Base-by-base conservation (phyloP, 176 grass and related monocot genomes). In the Carex cristatella region DNA sequence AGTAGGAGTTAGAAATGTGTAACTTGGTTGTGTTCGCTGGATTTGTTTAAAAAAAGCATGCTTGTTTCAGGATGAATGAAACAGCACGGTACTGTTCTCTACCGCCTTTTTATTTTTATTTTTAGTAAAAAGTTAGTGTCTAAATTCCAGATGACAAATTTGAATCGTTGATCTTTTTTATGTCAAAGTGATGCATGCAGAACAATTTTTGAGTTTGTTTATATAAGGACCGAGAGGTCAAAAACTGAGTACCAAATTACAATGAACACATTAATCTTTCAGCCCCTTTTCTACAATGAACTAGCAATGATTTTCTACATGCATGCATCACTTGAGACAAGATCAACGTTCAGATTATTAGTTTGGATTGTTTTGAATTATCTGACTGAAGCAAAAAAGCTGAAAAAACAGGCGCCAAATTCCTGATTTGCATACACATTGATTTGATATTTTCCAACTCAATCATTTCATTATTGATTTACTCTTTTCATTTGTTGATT, bases 401-500 rank as follows among this genome's bases (percentile, higher is more conserved):
- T 0, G 16, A 71, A 38, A 46, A 46, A 6, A 27, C n/a, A 62
- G 60, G 18, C 8, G 5, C 69, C 7, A 42, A 63, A 44, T 12
- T 71, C 62, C 27, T 69, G 33, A 59, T 23, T 65, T 46, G 37
- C 10, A 38, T 51, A 64, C 12, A 83, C 37, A 31, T 83, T 66
- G 4, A 38, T 83, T 63, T 32, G 10, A 6, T 66, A 6, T 9
- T 74, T 73, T 72, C 27, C 9, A 74, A 51, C 28, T 78, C 7
- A 1, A 8, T 14, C 49, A 55, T 15, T 78, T 78, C 11, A 57
- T 14, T 15, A 75, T 59, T 3, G 23, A 11, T 65, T 80, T n/a
- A 19, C 15, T 84, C 62, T 73, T 81, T 42, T 81, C 15, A 82
- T 86, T 16, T 81, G 62, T 68, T 61, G 33, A 79, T 67, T 49